A percentile compares a stretch with the other conserved stretches of the same genome.
phyloP scores from a whole-genome alignment of 1,284 basidiomycete genomes.

The Austropuccinia psidii region DNA sequence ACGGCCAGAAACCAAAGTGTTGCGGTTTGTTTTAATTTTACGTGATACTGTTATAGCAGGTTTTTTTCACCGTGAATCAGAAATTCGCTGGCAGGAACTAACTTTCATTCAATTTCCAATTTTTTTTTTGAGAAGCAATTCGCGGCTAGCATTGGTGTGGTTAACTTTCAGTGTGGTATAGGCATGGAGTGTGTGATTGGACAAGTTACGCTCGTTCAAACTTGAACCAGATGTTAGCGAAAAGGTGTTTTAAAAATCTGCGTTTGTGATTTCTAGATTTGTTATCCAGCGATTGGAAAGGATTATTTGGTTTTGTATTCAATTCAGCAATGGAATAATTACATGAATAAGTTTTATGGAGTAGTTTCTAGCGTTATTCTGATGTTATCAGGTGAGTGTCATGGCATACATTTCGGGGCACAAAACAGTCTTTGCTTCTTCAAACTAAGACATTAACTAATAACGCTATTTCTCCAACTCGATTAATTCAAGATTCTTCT shows the following conservation, averaged over 20 bases:
- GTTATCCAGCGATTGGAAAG: slow-evolving; percentile 32
- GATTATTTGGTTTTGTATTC: slow-evolving; percentile 28
- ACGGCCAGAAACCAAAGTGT: background rate
- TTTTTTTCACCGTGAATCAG: background rate
- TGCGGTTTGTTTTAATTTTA: background rate
- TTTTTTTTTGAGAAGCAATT: slow-evolving; percentile 9
- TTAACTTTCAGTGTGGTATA: slow-evolving; percentile 26
- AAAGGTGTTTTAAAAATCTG: background rate
- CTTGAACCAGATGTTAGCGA: background rate
- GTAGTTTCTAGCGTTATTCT: slow-evolving; percentile 4
- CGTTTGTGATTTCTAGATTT: slow-evolving; percentile 3
- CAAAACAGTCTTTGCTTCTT: too few species aligned
- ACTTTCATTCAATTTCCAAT: background rate
- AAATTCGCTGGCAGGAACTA: background rate
- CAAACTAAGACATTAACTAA: background rate
- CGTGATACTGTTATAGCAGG: background rate
- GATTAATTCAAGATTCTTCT: background rate
- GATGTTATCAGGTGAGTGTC: slow-evolving; percentile 21
- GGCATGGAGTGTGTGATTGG: slow-evolving; percentile 3
- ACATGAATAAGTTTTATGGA: slow-evolving; percentile 28
- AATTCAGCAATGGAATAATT: slow-evolving; percentile 31
- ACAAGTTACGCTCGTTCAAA: background rate
- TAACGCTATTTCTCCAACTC: too few species aligned
- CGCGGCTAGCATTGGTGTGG: slow-evolving; percentile 2
- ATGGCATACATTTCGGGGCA: too few species aligned